Evolutionary conservation across 2,329 filamentous ascomycete genomes (phyloP).

Genomic region (Aspergillus uvarum): DNA sequence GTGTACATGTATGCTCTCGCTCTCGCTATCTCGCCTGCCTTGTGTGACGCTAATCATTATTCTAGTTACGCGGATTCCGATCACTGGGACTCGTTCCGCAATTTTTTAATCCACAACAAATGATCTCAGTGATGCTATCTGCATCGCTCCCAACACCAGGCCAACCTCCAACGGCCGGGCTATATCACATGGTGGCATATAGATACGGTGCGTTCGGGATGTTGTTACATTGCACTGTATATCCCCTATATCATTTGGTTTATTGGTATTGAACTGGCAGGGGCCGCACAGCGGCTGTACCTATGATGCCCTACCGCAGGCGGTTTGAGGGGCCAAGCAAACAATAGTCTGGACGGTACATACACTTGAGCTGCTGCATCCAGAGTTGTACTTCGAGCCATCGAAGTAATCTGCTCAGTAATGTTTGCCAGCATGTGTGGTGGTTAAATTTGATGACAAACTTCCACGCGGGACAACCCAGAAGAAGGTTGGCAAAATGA

Average conservation of each 20-base stretch:
- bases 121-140: slow-evolving; percentile 28
- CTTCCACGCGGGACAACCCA: neutral
- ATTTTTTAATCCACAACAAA: slow-evolving; percentile 81
- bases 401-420: neutral
- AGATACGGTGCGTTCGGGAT: neutral
- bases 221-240: neutral
- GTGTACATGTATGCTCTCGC: slow-evolving; percentile 79
- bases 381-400: neutral
- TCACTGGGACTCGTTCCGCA: slow-evolving; percentile 82
- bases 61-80: slow-evolving; percentile 74
- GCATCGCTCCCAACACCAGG: neutral
- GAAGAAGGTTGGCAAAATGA: neutral
- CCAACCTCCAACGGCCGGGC: neutral
- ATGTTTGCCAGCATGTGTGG: neutral
- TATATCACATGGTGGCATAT: neutral
- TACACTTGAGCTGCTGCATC: neutral
- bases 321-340: neutral
- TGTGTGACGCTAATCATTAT: slow-evolving; percentile 7
- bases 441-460: neutral
- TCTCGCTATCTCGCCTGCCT: neutral
- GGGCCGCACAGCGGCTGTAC: neutral
- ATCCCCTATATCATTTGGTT: neutral
- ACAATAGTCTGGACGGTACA: neutral
- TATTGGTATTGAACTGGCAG: neutral
- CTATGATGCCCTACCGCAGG: neutral